These are phyloP conservation scores for Candida qinlingensis DNA, from an alignment of 805 yeast genomes.

Conservation along the genomic window DNA sequence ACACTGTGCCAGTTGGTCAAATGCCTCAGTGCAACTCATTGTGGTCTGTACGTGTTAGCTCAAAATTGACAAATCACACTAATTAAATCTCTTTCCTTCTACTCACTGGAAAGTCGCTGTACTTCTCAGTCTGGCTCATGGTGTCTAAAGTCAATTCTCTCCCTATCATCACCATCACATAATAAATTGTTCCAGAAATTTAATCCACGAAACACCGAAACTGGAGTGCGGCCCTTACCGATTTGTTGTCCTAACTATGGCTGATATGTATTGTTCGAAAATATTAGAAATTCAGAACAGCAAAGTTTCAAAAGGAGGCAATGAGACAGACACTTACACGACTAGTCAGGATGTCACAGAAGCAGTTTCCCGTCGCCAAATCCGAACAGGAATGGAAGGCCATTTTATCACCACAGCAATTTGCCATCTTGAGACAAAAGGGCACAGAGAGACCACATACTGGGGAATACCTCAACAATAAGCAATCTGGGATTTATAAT, in stretches of 20 bases:
- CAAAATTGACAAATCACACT: too few relatives aligned
- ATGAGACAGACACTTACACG: not conserved
- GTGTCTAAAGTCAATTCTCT: not conserved
- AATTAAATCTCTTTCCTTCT: too few relatives aligned
- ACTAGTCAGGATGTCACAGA: not conserved
- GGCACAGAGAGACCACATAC: constrained; percentile 43
- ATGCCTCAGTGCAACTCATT: constrained; percentile 77
- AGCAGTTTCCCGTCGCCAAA: constrained; percentile 16
- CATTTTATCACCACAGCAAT: constrained; percentile 67
- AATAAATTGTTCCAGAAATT: too few relatives aligned
- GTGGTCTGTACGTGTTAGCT: constrained; percentile 24
- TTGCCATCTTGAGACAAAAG: constrained; percentile 66
- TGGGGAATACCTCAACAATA: constrained; percentile 35
- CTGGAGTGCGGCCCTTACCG: too few relatives aligned
- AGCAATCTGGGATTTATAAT: constrained; percentile 55
- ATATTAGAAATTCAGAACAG: too few relatives aligned
- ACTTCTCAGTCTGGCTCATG: constrained; percentile 4
- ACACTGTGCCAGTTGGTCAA: constrained; percentile 82
- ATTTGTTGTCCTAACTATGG: too few relatives aligned
- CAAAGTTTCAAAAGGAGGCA: too few relatives aligned
- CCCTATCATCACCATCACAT: not conserved
- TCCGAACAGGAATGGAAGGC: constrained; percentile 75
- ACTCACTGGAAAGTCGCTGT: constrained; percentile 23
- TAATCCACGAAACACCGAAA: too few relatives aligned
- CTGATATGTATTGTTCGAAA: too few relatives aligned